Evolutionary conservation across 805 yeast genomes (phyloP).

Genomic region (Tetrapisispora arboricola): DNA sequence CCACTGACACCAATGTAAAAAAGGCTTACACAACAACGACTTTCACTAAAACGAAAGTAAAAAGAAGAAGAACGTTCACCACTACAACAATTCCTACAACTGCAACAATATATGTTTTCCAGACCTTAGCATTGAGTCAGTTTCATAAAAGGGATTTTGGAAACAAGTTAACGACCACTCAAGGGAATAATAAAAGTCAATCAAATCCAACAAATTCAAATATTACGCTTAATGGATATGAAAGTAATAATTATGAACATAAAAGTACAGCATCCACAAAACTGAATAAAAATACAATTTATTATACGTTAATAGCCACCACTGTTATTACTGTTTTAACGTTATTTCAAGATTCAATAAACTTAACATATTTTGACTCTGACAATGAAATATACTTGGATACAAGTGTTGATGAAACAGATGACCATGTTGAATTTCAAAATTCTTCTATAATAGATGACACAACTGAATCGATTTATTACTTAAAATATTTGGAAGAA

Average conservation of each 20-base stretch:
- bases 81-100: slow-evolving; percentile 4
- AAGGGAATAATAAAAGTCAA: no score
- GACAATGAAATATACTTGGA: background rate
- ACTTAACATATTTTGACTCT: background rate
- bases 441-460: slow-evolving; percentile 56
- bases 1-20: slow-evolving; percentile 9
- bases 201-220: no score
- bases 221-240: no score
- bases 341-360: background rate
- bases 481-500: background rate
- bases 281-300: background rate
- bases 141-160: no score
- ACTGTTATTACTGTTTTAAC: background rate
- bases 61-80: background rate
- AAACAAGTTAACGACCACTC: no score
- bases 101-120: background rate
- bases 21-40: slow-evolving; percentile 7
- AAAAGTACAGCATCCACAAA: background rate
- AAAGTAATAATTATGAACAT: no score
- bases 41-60: slow-evolving; percentile 3
- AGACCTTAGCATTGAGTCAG: background rate
- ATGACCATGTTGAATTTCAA: slow-evolving; percentile 43
- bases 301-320: background rate
- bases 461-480: background rate
- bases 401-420: background rate